Evolutionary conservation across 2,329 filamentous ascomycete genomes (phyloP), one percentile per base, ranked within the genome.

Genomic region (Zalaria sp.): DNA sequence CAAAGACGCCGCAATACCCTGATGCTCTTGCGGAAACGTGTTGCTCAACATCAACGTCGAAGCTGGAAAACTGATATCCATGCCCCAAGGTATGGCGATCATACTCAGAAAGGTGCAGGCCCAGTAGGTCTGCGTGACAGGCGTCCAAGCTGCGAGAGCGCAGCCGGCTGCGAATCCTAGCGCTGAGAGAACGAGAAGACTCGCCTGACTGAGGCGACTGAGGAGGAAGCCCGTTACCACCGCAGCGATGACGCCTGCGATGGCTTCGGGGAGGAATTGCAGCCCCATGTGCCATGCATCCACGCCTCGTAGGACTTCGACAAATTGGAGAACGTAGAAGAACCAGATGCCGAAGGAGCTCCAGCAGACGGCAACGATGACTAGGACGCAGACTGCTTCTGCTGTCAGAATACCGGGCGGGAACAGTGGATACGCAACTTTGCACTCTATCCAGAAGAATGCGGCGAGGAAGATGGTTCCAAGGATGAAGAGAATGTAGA

Each of bases 51-150:
- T 32, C 7, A 32, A 7, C 29, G 29, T 32, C 7, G 29, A 7
- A n/a, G 29, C 29, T 7, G 29, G 29, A n/a, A 32, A 32, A n/a
- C 29, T 32, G 7, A 32, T 32, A n/a, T 32, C 29, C 71, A 81
- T 77, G 1, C 77, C 75, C 50, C 69, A 77, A 0, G 73, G 69
- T 56, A 73, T 75, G 37, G 81, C 51, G 3, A 81, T 26, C 3
- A 75, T 63, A 2, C 66, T 65, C 6, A 79, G 65, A 51, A 83
- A 83, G 0, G 70, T 65, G 46, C 79, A 72, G 11, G 63, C 64
- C 79, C 79, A 83, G 58, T 82, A 83, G 0, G 61, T 68, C 53
- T 81, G 75, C 4, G 66, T 48, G 0, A 68, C 60, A 0, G 76
- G 74, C 2, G 69, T 63, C 1, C 61, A 67, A 3, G 61, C 63